phyloP scores from a whole-genome alignment of 768 basidiomycete genomes.

The Boletus sp. region DNA sequence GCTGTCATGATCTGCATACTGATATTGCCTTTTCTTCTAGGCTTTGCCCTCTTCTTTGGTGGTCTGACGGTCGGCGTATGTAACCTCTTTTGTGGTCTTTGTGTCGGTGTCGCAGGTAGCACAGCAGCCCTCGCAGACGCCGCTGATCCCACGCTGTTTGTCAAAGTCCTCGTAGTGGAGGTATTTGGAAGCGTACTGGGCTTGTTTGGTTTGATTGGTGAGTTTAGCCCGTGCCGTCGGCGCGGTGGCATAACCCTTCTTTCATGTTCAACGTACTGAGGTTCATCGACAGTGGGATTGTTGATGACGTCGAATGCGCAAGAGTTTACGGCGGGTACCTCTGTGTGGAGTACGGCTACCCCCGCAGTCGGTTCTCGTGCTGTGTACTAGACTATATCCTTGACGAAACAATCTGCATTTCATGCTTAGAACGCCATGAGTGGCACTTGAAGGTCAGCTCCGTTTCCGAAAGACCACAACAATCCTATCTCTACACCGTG shows the following conservation, averaged over 20 bases:
- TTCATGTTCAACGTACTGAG: neutral
- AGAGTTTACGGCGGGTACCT: constrained; percentile 48
- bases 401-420: neutral
- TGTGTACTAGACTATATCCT: constrained; percentile 26
- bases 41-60: constrained; percentile 95
- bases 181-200: constrained; percentile 92
- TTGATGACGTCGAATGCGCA: constrained; percentile 70
- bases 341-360: constrained; percentile 30
- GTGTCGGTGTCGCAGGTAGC: constrained; percentile 92
- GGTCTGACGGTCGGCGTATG: constrained; percentile 92
- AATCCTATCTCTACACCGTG: too few relatives aligned
- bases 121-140: constrained; percentile 96
- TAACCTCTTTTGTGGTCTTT: constrained; percentile 92
- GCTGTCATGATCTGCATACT: neutral
- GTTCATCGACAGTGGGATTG: constrained; percentile 58
- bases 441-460: neutral
- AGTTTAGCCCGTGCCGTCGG: constrained; percentile 29
- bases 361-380: constrained; percentile 33
- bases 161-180: constrained; percentile 96
- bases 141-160: constrained; percentile 90
- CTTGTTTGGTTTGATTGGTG: constrained; percentile 90
- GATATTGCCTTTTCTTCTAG: constrained; percentile 35
- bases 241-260: neutral
- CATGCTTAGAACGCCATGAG: neutral
- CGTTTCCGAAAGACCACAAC: neutral